Evolutionary conservation across 805 yeast genomes (phyloP).

Genomic region (Starmerella roubikii): DNA sequence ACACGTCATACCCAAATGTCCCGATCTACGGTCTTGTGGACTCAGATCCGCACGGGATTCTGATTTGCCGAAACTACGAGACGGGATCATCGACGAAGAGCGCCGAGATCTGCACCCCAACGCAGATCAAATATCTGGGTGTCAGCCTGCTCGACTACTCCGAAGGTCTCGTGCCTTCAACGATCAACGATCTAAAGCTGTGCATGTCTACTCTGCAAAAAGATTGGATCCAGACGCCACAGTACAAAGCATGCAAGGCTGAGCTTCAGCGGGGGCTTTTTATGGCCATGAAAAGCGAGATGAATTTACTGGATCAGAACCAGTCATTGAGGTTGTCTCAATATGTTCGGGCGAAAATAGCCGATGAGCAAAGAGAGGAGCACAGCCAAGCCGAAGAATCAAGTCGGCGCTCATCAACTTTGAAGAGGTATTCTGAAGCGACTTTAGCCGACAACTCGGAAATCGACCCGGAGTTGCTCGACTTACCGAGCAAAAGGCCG

Average conservation of each 20-base stretch:
- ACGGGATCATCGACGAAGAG: conserved; percentile 16
- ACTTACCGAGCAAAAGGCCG: background rate
- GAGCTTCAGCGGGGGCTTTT: conserved; percentile 44
- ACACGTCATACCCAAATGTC: conserved; percentile 23
- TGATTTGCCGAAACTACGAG: conserved; percentile 33
- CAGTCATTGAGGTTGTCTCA: conserved; percentile 13
- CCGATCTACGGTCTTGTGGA: conserved; percentile 42
- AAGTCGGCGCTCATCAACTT: background rate
- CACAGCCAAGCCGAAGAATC: background rate
- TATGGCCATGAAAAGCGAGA: conserved; percentile 42
- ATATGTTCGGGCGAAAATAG: conserved; percentile 16
- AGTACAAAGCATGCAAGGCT: conserved; percentile 23
- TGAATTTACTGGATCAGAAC: conserved; percentile 31
- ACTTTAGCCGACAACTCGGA: too few species aligned
- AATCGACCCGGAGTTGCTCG: background rate
- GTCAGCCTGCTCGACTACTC: conserved; percentile 31
- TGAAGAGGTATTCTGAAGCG: too few species aligned
- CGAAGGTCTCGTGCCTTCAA: conserved; percentile 23
- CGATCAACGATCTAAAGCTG: conserved; percentile 25
- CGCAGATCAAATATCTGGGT: conserved; percentile 28
- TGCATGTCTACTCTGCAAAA: conserved; percentile 25
- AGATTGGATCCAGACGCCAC: conserved; percentile 18
- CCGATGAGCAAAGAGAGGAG: background rate
- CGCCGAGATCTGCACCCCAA: conserved; percentile 7
- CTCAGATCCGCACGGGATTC: conserved; percentile 51